Base-by-base conservation (phyloP, 2,329 filamentous ascomycete species). In the Fusarium sp. region DNA sequence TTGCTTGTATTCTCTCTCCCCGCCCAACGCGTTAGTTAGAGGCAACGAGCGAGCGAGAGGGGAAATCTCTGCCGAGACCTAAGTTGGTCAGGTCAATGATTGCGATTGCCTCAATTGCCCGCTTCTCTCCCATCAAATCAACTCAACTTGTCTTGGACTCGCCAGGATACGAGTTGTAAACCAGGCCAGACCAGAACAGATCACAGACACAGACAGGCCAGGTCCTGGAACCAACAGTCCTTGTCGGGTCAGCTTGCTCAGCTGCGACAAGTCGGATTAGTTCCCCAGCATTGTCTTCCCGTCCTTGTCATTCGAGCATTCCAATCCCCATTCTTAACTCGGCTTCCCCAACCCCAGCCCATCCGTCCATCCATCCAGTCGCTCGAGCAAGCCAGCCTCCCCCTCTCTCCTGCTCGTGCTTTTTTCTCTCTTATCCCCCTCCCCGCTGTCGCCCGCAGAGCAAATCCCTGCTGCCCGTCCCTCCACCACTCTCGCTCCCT, bases 251-350 rank as follows among this genome's bases (percentile, higher is more conserved):
- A 54, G 47, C 47, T 31, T n/a, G 25, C 47, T 47, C 47, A 52
- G 47, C 47, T 54, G 47, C 47, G 27, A 54, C 47, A 54, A 54
- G 47, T 54, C 47, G 47, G 47, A 54, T 54, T 31, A 54, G 47
- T 54, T 33, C 58, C 59, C 25, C n/a, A 20, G 40, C 59, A 47
- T 29, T 47, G 47, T 54, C 47, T 27, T 54, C 47, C 63, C 40
- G 58, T 69, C 68, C 42, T 45, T 54, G 45, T 56, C 61, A 71
- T 64, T 58, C 56, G 47, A 67, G 63, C 66, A 73, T 75, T 74
- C 72, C 73, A 70, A 69, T 69, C 65, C 57, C 70, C 74, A 70
- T 68, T 70, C 65, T 74, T 73, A 56, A 70, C 74, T 74, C 71
- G 67, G 68, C 42, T 69, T 63, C 72, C 62, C 56, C 60, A 54